phyloP scores from a whole-genome alignment of 352 stramenopile genomes.

The Blastocystis sp. region DNA sequence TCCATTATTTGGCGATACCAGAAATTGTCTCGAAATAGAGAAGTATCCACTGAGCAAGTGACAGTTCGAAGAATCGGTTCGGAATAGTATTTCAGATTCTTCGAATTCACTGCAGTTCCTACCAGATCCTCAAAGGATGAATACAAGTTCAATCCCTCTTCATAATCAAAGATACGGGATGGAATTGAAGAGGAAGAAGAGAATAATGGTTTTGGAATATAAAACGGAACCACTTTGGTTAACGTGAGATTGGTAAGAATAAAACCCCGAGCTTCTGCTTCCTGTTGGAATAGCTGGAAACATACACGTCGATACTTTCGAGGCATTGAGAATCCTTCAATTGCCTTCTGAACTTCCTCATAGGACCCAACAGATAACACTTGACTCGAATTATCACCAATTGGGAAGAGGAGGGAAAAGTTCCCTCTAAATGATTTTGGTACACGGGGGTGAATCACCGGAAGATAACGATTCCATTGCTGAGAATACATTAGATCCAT shows the following conservation, averaged over 20 bases:
- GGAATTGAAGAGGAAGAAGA: not conserved
- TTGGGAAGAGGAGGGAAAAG: not conserved
- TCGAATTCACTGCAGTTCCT: not conserved
- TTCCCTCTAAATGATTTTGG: not conserved
- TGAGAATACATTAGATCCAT: not conserved
- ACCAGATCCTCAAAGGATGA: not conserved
- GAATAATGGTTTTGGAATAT: not conserved
- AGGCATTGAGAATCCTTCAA: not conserved
- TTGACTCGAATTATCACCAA: not conserved
- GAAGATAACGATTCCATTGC: not conserved
- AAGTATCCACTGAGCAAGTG: not conserved
- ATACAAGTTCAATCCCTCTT: not conserved
- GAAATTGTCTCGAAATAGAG: not conserved
- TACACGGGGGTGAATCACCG: not conserved
- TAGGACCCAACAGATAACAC: not conserved
- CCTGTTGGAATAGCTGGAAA: not conserved
- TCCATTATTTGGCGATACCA: not conserved
- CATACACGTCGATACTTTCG: constrained; percentile 4
- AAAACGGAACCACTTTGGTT: not conserved
- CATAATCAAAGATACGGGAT: not conserved
- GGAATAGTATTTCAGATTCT: not conserved
- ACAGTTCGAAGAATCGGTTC: not conserved
- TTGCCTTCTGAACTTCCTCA: not conserved
- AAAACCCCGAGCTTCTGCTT: not conserved
- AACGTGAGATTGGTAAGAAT: not conserved